Evolutionary conservation across 2,329 filamentous ascomycete species (phyloP).

Genomic region (Penicillium olsonii): DNA sequence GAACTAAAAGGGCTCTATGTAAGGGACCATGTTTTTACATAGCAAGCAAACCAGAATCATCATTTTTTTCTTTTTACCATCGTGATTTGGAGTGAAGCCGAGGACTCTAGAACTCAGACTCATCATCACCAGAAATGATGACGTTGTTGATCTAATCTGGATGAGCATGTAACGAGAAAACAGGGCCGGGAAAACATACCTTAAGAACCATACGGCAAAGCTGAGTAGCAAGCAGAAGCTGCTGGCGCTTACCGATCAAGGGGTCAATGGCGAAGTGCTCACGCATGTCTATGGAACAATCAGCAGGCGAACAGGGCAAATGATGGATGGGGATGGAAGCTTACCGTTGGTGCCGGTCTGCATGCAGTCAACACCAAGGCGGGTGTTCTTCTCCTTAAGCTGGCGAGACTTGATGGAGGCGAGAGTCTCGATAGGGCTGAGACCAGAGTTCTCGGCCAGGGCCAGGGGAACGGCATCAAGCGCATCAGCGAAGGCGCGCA

Average conservation of each 20-base stretch:
- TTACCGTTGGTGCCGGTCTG: conserved; percentile 81
- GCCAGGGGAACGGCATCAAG: conserved; percentile 94
- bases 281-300: conserved; percentile 73
- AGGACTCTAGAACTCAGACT: conserved; percentile 74
- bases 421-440: conserved; percentile 93
- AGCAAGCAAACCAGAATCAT: conserved; percentile 25
- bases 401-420: conserved; percentile 96
- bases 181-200: conserved; percentile 48
- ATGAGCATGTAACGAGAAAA: conserved; percentile 18
- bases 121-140: conserved; percentile 83
- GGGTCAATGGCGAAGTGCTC: conserved; percentile 98
- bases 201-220: conserved; percentile 97
- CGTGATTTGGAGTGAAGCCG: conserved; percentile 21
- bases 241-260: conserved; percentile 96
- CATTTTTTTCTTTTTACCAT: conserved; percentile 23
- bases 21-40: conserved; percentile 29
- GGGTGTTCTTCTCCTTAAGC: conserved; percentile 77
- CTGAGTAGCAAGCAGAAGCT: conserved; percentile 93
- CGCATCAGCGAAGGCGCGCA: conserved; percentile 96
- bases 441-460: conserved; percentile 92
- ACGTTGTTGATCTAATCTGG: conserved; percentile 74
- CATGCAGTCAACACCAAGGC: conserved; percentile 97
- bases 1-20: conserved; percentile 27
- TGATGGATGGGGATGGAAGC: conserved; percentile 20
- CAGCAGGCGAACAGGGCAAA: conserved; percentile 3